phyloP scores from a whole-genome alignment of 345 rosid genomes.

The Boechera divaricarpa region DNA sequence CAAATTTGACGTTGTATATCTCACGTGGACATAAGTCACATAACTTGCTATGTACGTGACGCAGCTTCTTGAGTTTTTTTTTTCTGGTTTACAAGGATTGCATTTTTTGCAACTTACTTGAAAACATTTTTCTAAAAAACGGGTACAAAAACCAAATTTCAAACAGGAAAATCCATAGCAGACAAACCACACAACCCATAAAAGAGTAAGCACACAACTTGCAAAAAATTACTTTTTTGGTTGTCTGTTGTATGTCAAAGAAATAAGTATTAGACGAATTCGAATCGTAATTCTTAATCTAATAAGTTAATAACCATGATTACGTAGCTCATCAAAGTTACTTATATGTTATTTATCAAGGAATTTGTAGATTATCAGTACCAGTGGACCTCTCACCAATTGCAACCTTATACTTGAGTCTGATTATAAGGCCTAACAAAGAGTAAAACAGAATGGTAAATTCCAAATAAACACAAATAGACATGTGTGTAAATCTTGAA shows the following conservation, averaged over 20 bases:
- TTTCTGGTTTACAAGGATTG: too few species aligned
- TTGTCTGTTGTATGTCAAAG: not conserved
- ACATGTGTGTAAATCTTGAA: constrained; percentile 6
- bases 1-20: constrained; percentile 26
- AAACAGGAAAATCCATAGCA: not conserved
- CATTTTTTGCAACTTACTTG: not conserved
- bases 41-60: constrained; percentile 46
- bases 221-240: not conserved
- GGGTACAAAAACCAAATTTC: not conserved
- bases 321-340: not conserved
- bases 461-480: constrained; percentile 7
- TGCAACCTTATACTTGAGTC: not conserved
- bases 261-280: constrained; percentile 1
- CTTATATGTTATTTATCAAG: not conserved
- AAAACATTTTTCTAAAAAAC: not conserved
- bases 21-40: too few species aligned
- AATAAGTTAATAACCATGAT: not conserved
- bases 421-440: not conserved
- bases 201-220: not conserved
- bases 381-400: not conserved
- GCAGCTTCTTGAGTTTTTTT: not conserved
- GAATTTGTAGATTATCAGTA: not conserved
- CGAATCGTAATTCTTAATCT: not conserved
- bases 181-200: not conserved
- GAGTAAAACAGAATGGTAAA: constrained; percentile 1